Percentiles rank a stretch among this genome's conserved stretches.
Evolutionary conservation across 176 grass and related monocot genomes (phyloP).

Genomic region (Carex scoparia): DNA sequence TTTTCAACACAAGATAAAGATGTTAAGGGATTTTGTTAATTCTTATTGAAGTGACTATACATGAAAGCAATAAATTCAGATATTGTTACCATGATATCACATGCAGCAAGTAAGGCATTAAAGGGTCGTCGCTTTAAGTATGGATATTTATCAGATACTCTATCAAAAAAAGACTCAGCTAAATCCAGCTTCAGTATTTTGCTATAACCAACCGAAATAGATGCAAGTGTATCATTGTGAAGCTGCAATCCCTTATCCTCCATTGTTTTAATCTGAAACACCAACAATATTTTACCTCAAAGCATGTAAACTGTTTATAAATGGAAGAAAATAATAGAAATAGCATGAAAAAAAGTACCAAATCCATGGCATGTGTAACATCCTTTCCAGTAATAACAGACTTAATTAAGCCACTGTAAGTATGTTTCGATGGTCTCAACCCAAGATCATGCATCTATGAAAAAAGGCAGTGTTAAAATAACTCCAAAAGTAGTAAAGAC

Average conservation of each 20-base stretch:
- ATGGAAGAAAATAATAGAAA: slow-evolving; percentile 19
- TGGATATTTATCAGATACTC: slow-evolving; percentile 45
- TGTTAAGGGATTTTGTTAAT: slow-evolving; percentile 2
- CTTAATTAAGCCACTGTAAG: slow-evolving; percentile 77
- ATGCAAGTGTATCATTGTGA: slow-evolving; percentile 44
- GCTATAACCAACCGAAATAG: slow-evolving; percentile 58
- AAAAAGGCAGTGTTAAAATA: neutral
- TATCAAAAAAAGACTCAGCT: slow-evolving; percentile 58
- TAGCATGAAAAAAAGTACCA: slow-evolving; percentile 40
- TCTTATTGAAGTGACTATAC: slow-evolving; percentile 4
- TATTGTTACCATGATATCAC: slow-evolving; percentile 57
- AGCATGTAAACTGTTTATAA: slow-evolving; percentile 9
- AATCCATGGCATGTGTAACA: slow-evolving; percentile 50
- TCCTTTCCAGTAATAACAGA: slow-evolving; percentile 47
- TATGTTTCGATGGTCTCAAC: slow-evolving; percentile 53
- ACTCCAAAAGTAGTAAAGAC: neutral
- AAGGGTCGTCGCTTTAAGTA: slow-evolving; percentile 45
- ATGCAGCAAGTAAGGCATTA: slow-evolving; percentile 64
- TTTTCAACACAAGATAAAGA: slow-evolving; percentile 12
- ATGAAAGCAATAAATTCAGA: slow-evolving; percentile 12
- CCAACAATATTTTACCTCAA: neutral
- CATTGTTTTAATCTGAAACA: slow-evolving; percentile 67
- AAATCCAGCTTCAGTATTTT: slow-evolving; percentile 56
- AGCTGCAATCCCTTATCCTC: slow-evolving; percentile 43
- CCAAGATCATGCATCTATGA: slow-evolving; percentile 66